These are phyloP conservation scores for Pseudozyma pruni DNA, from an alignment of 1,284 basidiomycete species.

Conservation along the genomic window DNA sequence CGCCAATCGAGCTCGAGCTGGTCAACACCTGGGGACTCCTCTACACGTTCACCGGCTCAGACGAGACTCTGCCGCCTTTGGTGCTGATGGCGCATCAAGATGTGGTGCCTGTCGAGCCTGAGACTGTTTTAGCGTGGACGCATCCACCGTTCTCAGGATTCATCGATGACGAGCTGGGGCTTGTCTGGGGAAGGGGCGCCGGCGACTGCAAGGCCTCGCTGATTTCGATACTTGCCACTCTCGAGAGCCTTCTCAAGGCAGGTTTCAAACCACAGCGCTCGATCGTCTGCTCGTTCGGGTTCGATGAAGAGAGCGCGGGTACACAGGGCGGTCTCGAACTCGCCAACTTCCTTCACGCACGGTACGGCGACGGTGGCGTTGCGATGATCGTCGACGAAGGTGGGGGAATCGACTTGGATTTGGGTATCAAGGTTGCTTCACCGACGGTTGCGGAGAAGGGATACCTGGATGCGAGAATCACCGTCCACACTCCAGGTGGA, in stretches of 20 bases:
- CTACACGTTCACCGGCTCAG: slow-evolving; percentile 75
- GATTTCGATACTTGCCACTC: slow-evolving; percentile 69
- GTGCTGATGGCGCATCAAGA: slow-evolving; percentile 77
- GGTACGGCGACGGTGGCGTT: slow-evolving; percentile 51
- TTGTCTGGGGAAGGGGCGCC: slow-evolving; percentile 71
- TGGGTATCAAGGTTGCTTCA: slow-evolving; percentile 57
- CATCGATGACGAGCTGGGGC: slow-evolving; percentile 69
- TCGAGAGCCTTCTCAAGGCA: slow-evolving; percentile 70
- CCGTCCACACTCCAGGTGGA: slow-evolving; percentile 72
- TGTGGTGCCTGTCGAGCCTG: slow-evolving; percentile 71
- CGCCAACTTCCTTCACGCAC: slow-evolving; percentile 34
- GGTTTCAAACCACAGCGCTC: slow-evolving; percentile 68
- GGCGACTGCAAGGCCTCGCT: slow-evolving; percentile 69
- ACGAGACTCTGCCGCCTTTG: slow-evolving; percentile 74
- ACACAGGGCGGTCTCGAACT: slow-evolving; percentile 59
- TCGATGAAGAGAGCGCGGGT: slow-evolving; percentile 74
- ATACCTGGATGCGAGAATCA: slow-evolving; percentile 68
- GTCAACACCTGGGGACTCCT: slow-evolving; percentile 77
- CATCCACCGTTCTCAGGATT: slow-evolving; percentile 71
- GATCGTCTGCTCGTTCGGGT: slow-evolving; percentile 76
- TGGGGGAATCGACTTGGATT: slow-evolving; percentile 32
- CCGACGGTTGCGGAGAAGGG: slow-evolving; percentile 77
- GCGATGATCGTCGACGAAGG: slow-evolving; percentile 64
- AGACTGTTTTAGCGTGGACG: slow-evolving; percentile 70
- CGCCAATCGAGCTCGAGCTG: slow-evolving; percentile 33